Evolutionary conservation across 352 stramenopile species (phyloP), one percentile per base, ranked within the genome.

Genomic region (Phytophthora vignae): DNA sequence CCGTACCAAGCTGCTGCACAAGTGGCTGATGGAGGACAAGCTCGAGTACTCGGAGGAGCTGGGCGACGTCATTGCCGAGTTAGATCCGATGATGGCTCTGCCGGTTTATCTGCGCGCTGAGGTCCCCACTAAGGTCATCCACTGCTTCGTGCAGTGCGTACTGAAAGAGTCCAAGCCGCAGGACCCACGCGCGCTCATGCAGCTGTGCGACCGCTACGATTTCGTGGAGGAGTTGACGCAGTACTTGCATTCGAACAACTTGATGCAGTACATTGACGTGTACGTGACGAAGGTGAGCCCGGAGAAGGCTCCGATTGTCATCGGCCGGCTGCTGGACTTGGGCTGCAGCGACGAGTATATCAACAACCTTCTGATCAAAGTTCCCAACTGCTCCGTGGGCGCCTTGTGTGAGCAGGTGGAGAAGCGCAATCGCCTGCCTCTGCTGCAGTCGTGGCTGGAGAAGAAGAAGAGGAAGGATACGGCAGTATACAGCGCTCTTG

Each of bases 11-110:
- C 84, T 99, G 40, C 86, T 99, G 69, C 96, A 99, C 82, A 99
- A 99, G 82, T 99, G 98, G 98, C 87, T 99, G n/a, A 96, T 97
- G 25, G 98, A 99, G 77, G 97, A 99, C 82, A 99, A 99, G 84
- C 83, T 99, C 38, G 90, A 98, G 66, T 98, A 94, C 77, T 98
- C 94, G 1, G 97, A 99, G 75, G 92, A 97, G 76, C 89, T 99
- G 19, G 97, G 97, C 75, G 97, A 99, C 78, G 82, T 99, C 61
- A 97, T 99, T 33, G 90, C 88, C 48, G 83, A 91, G 55, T 87
- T 90, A 49, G 97, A 99, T 80, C 93, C 92, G 4, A 99, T 95
- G 25, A 98, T 99, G 92, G 98, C 98, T 1, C 86, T 99, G 40
- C 98, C 90, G 49, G 95, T 99, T 2, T 99, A 99, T 83, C 84